Base-by-base conservation (phyloP, 345 rosid species). In the Eucalyptus regnans region DNA sequence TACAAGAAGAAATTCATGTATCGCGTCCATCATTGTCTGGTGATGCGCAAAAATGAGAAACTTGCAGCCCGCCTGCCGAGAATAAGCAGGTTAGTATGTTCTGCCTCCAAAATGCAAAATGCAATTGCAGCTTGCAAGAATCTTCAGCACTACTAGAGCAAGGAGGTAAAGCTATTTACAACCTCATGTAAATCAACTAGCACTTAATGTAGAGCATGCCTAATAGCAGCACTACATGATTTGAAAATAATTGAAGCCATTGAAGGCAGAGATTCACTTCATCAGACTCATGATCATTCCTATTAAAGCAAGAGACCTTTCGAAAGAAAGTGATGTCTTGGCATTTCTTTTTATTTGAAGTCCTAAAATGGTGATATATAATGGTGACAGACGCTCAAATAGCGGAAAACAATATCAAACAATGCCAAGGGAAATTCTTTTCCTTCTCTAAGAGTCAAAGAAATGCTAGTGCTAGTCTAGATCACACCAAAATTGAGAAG, bases 21-120 rank as follows among this genome's bases (percentile, higher is more conserved):
- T 90, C 87, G 98, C 93, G 41, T 96, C 96, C 88, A 96, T 95
- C 99, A 97, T 97, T 87, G 96, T 91, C 88, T 90, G 96, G 90
- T 97, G 99, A 91, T 96, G 99, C 5, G 99, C 99, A 96, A 96
- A 97, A 88, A 96, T 93, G 48, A 97, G 93, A 94, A 97, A 97
- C 92, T 97, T 97, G 96, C 99, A 97, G 89, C 95, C 97, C 76
- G 99, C 99, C 99, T 97, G 97, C 68, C 12, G 11, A 86, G 60
- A 76, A 83, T 25, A 33, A 86, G 62, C 56, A 86, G 16, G 31
- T 86, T 58, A 52, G 49, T 15, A 87, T 33, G 50, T 76, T 76
- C 84, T 20, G 16, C 84, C 16, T 37, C 84, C 48, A 76, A 41
- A 76, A 76, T 41, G 84, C 48, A 76, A 76, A 76, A 76, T 76